A percentile compares a stretch with the other conserved stretches of the same genome.
Evolutionary conservation across 108 stramenopile species (phyloP).

Genomic region (Fragilaria crotonensis): DNA sequence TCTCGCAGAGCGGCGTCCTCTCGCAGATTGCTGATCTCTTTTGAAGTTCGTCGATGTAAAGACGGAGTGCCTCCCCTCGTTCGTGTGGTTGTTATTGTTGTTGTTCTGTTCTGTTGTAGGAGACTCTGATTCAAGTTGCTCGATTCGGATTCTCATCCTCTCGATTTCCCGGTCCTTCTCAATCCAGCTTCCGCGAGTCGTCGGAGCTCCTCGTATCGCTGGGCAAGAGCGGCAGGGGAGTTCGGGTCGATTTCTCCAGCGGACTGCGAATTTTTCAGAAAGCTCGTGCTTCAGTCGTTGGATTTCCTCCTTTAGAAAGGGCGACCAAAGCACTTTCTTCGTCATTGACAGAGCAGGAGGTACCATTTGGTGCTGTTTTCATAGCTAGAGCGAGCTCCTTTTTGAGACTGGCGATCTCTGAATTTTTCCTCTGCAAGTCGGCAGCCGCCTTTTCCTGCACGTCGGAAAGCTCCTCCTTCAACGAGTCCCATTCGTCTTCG

Average conservation of each 20-base stretch:
- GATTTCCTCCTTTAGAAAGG: slow-evolving; percentile 30
- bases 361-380: too few relatives aligned
- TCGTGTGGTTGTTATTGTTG: too few relatives aligned
- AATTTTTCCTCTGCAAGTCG: too few relatives aligned
- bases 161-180: slow-evolving; percentile 39
- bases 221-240: slow-evolving; percentile 8
- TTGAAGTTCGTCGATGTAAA: slow-evolving; percentile 1
- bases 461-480: too few relatives aligned
- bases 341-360: too few relatives aligned
- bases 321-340: too few relatives aligned
- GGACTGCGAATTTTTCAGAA: slow-evolving; percentile 3
- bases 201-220: slow-evolving; percentile 30
- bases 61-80: background rate
- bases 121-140: background rate
- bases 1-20: background rate
- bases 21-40: slow-evolving; percentile 3
- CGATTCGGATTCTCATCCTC: slow-evolving; percentile 9
- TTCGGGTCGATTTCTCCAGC: slow-evolving; percentile 6
- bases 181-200: slow-evolving; percentile 22
- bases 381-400: too few relatives aligned
- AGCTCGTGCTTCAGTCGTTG: slow-evolving; percentile 32
- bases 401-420: background rate
- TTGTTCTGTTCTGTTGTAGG: background rate
- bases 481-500: too few relatives aligned
- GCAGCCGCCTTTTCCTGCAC: too few relatives aligned